Percentiles rank a stretch among this genome's conserved stretches.
Conservation (phyloP, 768 basidiomycete species). For the Tephrocybe rancida region DNA sequence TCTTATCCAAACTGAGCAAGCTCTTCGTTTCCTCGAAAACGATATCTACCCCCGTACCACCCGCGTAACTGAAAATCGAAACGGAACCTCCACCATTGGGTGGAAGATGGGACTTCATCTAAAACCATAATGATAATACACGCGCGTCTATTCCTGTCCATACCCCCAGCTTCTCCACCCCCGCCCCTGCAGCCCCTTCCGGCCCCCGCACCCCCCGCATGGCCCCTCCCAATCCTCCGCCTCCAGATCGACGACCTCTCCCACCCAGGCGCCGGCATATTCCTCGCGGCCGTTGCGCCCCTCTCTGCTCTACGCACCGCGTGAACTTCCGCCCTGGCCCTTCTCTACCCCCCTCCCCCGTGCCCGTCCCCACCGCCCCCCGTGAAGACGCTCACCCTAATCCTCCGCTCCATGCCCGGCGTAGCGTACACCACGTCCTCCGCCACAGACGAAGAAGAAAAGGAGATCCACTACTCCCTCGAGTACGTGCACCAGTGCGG, state of each 20-base stretch:
- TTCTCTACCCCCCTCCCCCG: constrained; percentile 44
- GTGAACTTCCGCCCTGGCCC: constrained; percentile 49
- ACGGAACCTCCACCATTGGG: too few species aligned
- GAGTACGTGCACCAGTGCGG: constrained; percentile 54
- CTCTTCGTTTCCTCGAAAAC: too few species aligned
- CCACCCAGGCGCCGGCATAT: constrained; percentile 59
- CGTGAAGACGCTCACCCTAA: constrained; percentile 55
- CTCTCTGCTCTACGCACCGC: constrained; percentile 42
- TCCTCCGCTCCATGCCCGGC: constrained; percentile 68
- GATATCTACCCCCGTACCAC: too few species aligned
- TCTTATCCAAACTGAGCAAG: too few species aligned
- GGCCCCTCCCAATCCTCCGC: constrained; percentile 60
- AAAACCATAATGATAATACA: too few species aligned
- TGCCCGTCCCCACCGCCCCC: constrained; percentile 35
- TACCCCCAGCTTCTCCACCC: too few species aligned
- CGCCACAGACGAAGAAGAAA: too few species aligned
- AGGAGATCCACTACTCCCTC: constrained; percentile 77
- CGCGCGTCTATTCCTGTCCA: too few species aligned
- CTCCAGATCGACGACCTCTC: constrained; percentile 60
- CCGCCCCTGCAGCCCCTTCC: too few species aligned
- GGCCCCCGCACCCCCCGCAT: constrained; percentile 20
- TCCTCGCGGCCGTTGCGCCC: constrained; percentile 53
- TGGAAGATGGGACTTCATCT: too few species aligned
- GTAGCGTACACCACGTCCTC: constrained; percentile 64
- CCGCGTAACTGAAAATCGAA: too few species aligned